Evolutionary conservation across 306 rosid genomes (phyloP).

Genomic region (Urtica urens): DNA sequence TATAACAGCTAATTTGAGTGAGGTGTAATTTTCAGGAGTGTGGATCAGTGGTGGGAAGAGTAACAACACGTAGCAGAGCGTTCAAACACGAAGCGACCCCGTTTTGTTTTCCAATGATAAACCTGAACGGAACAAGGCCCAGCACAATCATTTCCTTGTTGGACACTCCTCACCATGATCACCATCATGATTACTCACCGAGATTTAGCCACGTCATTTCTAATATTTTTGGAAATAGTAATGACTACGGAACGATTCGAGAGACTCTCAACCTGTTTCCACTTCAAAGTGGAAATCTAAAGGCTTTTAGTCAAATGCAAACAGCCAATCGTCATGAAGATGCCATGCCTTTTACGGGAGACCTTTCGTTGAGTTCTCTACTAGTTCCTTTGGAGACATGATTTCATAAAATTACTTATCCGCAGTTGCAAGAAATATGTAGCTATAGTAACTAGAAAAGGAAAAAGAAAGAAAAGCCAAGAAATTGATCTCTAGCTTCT

Average conservation of each 20-base stretch:
- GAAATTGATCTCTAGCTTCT: no score
- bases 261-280: slow-evolving; percentile 44
- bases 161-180: slow-evolving; percentile 4
- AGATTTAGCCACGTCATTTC: slow-evolving; percentile 11
- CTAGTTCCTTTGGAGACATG: no score
- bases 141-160: slow-evolving; percentile 5
- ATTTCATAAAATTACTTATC: no score
- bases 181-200: slow-evolving; percentile 15
- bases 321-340: no score
- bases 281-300: slow-evolving; percentile 17
- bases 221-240: slow-evolving; percentile 7
- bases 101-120: slow-evolving; percentile 10
- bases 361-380: no score
- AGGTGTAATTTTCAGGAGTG: slow-evolving; percentile 36
- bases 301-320: no score
- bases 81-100: slow-evolving; percentile 14
- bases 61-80: slow-evolving; percentile 32
- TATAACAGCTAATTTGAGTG: background rate
- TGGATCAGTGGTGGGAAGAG: slow-evolving; percentile 20
- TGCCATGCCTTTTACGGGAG: no score
- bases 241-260: background rate
- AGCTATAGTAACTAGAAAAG: no score
- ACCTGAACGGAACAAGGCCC: background rate
- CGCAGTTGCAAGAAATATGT: no score
- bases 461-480: no score